phyloP scores from a whole-genome alignment of 2,329 filamentous ascomycete genomes.

The Fusarium buxicola region DNA sequence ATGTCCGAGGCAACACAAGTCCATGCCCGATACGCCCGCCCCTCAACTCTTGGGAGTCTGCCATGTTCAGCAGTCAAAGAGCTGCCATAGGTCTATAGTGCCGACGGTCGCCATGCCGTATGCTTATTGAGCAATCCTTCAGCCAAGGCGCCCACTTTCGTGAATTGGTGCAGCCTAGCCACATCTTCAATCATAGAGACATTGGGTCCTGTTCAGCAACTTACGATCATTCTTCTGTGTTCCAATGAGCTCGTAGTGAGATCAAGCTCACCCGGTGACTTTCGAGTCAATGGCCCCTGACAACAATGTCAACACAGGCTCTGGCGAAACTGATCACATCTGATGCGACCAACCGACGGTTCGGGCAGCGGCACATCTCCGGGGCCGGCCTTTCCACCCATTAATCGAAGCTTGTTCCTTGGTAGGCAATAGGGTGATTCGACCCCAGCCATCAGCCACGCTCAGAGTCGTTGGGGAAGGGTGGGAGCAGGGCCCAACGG shows the following conservation, averaged over 20 bases:
- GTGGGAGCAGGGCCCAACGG: slow-evolving; percentile 17
- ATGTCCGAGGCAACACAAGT: slow-evolving; percentile 53
- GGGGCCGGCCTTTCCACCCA: slow-evolving; percentile 14
- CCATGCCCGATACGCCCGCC: slow-evolving; percentile 37
- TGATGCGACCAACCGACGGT: slow-evolving; percentile 38
- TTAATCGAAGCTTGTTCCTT: slow-evolving; percentile 6
- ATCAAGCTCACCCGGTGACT: background rate
- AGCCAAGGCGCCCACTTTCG: slow-evolving; percentile 2
- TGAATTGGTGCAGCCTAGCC: slow-evolving; percentile 11
- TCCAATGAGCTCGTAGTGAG: background rate
- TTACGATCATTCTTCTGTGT: background rate
- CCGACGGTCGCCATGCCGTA: slow-evolving; percentile 17
- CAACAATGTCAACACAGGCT: slow-evolving; percentile 14
- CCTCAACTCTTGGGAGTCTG: slow-evolving; percentile 26
- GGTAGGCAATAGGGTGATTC: slow-evolving; percentile 7
- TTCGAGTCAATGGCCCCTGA: slow-evolving; percentile 19
- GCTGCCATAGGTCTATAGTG: slow-evolving; percentile 16
- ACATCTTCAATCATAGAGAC: slow-evolving; percentile 2
- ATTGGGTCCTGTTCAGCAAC: background rate
- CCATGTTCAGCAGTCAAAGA: slow-evolving; percentile 8
- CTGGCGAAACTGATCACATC: slow-evolving; percentile 29
- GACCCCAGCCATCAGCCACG: slow-evolving; percentile 1
- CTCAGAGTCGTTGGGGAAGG: slow-evolving; percentile 3
- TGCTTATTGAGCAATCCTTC: slow-evolving; percentile 22
- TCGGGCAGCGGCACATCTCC: slow-evolving; percentile 30